A percentile compares a stretch with the other conserved stretches of the same genome.
Conservation (phyloP, 345 rosid genomes). For the Bretschneidera sinensis region DNA sequence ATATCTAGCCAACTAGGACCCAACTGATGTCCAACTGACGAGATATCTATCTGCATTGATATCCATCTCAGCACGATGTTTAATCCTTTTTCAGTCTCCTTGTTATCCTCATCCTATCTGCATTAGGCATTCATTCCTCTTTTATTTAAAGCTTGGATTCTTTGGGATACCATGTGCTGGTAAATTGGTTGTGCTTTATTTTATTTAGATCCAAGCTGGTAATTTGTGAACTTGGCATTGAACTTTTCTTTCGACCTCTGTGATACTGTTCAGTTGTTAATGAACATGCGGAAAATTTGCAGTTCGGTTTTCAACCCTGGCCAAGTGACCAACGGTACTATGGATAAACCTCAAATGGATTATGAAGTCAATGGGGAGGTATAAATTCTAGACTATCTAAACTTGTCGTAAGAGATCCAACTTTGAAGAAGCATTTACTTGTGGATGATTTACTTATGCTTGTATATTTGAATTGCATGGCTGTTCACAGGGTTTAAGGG, state of each 20-base stretch:
- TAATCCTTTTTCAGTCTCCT: no score
- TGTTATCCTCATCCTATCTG: no score
- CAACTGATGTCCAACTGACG: no score
- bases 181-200: no score
- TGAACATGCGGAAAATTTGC: slow-evolving; percentile 22
- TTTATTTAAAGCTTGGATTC: no score
- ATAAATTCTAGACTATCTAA: slow-evolving; percentile 12
- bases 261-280: slow-evolving; percentile 15
- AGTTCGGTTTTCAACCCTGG: slow-evolving; percentile 58
- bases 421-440: slow-evolving; percentile 2
- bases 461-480: background rate
- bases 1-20: no score
- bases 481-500: slow-evolving; percentile 71
- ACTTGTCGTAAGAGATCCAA: background rate
- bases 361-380: slow-evolving; percentile 93
- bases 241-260: slow-evolving; percentile 8
- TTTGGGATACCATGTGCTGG: no score
- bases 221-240: background rate
- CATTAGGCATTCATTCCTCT: no score
- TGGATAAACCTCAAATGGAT: slow-evolving; percentile 54
- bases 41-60: no score
- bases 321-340: slow-evolving; percentile 30
- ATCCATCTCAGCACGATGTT: no score
- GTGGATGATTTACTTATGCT: background rate
- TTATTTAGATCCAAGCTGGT: background rate